Evolutionary conservation across 768 basidiomycete genomes (phyloP), one percentile per base, ranked within the genome.

Genomic region (Gymnopilus junonius): DNA sequence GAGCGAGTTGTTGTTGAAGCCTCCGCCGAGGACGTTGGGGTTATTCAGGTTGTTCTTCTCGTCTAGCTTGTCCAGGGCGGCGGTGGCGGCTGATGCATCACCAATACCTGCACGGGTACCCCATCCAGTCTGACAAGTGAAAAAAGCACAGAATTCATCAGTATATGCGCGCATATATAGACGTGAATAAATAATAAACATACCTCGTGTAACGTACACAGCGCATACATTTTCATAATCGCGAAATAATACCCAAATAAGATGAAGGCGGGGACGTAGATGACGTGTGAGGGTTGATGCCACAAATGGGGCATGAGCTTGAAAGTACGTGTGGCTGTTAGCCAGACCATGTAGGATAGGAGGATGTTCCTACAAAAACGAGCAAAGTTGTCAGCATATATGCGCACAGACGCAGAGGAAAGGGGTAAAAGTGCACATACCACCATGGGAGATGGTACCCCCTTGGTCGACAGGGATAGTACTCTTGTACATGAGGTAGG

Each of bases 91-190:
- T 0, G 87, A 80, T 1, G 88, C 87, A 80, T 95, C 92, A 71
- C 93, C 93, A 70, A 95, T 93, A 78, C 95, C 94, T 6, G 95
- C 87, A 75, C 94, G 90, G n/a, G 94, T 97, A 43, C 95, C 95
- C 95, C 94, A 97, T 42, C 91, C 94, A 71, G 93, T 95, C 89
- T 93, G n/a, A 62, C 6, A 65, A 63, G 11, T 17, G 40, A 45
- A 42, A 32, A 55, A 46, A 39, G 25, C 27, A 32, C n/a, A 35
- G 48, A 23, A 21, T 40, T 17, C 8, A 60, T 57, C 21, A 55
- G 54, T 45, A 40, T 34, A 56, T 48, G 43, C 25, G n/a, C 39
- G 57, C 20, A 56, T 37, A 31, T 53, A 64, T 58, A 21, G 35
- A 53, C 37, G 17, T 11, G 55, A 46, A 46, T 43, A 14, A 51